Percentiles rank a stretch among this genome's conserved stretches.
Conservation (phyloP, 306 rosid genomes). For the Senna tora region DNA sequence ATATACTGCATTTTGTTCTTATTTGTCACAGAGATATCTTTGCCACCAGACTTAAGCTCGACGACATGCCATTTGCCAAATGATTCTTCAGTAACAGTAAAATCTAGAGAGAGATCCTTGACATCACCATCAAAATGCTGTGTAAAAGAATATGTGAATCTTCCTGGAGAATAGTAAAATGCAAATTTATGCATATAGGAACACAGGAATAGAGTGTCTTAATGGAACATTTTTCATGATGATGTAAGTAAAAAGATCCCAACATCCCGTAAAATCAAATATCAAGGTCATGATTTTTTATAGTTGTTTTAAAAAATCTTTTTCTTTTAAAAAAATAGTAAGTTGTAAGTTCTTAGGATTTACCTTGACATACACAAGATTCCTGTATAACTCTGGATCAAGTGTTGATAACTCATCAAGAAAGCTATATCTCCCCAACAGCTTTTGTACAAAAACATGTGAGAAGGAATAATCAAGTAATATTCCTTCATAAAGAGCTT, state of each 20-base stretch:
- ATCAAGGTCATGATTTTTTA: conserved; percentile 27
- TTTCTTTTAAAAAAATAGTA: conserved; percentile 5
- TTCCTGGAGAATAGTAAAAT: conserved; percentile 16
- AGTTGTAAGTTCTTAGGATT: conserved; percentile 33
- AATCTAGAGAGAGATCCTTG: conserved; percentile 84
- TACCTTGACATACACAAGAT: conserved; percentile 97
- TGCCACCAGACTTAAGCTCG: conserved; percentile 94
- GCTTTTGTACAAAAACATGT: conserved; percentile 88
- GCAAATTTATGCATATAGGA: conserved; percentile 33
- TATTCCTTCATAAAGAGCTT: conserved; percentile 98
- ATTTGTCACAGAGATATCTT: conserved; percentile 77
- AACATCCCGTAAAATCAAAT: conserved; percentile 26
- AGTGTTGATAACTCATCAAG: conserved; percentile 96
- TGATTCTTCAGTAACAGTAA: conserved; percentile 96
- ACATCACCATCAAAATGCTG: conserved; percentile 89
- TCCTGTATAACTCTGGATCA: conserved; percentile 90
- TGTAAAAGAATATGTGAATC: conserved; percentile 46
- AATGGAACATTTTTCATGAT: neutral
- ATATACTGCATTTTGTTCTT: conserved; percentile 96
- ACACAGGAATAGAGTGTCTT: conserved; percentile 12
- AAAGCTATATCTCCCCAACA: conserved; percentile 94
- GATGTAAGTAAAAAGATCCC: neutral
- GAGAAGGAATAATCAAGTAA: conserved; percentile 96
- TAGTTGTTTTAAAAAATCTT: conserved; percentile 26
- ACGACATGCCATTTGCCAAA: conserved; percentile 72